These are phyloP conservation scores for Camelina sativa DNA, from an alignment of 345 rosid genomes.

Conservation along the genomic window DNA sequence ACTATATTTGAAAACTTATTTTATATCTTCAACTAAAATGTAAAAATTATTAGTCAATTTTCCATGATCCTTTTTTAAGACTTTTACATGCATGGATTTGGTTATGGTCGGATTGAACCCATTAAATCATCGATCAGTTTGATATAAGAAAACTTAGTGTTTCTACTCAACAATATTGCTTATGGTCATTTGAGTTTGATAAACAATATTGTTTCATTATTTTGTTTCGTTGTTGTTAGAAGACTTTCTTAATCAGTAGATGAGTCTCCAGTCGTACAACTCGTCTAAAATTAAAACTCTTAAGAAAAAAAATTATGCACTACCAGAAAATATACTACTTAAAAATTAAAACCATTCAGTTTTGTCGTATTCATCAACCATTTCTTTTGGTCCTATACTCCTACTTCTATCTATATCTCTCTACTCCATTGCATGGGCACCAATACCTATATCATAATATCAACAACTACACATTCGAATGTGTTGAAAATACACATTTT, in stretches of 20 bases:
- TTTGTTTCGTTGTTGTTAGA: neutral
- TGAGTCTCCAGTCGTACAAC: slow-evolving; percentile 2
- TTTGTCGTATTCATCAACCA: neutral
- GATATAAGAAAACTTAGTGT: no score
- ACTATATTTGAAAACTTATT: no score
- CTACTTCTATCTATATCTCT: neutral
- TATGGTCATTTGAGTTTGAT: neutral
- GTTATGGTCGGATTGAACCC: neutral
- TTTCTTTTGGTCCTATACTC: no score
- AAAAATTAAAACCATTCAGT: neutral
- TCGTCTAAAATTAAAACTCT: neutral
- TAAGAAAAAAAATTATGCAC: neutral
- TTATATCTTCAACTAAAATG: no score
- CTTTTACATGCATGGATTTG: neutral
- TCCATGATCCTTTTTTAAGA: neutral
- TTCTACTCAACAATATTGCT: no score
- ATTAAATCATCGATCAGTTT: neutral
- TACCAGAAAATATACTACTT: neutral
- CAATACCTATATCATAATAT: neutral
- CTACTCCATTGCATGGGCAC: slow-evolving; percentile 8
- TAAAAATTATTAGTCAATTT: no score
- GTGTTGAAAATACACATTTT: neutral
- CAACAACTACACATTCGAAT: neutral
- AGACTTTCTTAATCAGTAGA: neutral
- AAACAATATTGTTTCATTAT: neutral